Percentiles rank a stretch among this genome's conserved stretches.
Evolutionary conservation across 2,329 filamentous ascomycete species (phyloP).

Genomic region (Raffaelea albimanens): DNA sequence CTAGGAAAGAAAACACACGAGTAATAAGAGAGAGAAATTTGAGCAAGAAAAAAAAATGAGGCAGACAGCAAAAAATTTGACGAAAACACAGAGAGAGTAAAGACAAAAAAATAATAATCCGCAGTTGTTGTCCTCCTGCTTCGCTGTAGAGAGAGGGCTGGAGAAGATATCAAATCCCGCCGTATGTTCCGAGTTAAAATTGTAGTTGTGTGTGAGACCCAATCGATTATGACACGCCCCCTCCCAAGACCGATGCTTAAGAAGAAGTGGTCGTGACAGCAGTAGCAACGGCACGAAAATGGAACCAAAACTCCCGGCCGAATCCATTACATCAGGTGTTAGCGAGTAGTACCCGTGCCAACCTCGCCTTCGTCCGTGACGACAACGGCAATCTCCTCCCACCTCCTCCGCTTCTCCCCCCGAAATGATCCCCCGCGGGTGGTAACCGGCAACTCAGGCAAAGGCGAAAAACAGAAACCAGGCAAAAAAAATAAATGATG

Average conservation of each 20-base stretch:
- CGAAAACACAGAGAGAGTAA: neutral
- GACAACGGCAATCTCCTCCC: constrained; percentile 4
- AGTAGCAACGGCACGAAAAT: constrained; percentile 9
- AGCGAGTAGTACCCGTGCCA: constrained; percentile 5
- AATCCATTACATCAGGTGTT: constrained; percentile 12
- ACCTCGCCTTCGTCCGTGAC: constrained; percentile 3
- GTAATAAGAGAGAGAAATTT: neutral
- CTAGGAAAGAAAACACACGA: neutral
- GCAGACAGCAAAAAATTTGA: neutral
- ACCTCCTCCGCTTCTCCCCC: neutral
- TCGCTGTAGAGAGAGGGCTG: constrained; percentile 5
- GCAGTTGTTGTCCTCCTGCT: constrained; percentile 6
- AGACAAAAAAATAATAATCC: constrained; percentile 3
- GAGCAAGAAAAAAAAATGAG: constrained; percentile 1
- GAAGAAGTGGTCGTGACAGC: neutral
- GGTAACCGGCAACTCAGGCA: constrained; percentile 6
- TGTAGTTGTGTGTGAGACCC: constrained; percentile 8
- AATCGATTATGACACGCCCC: constrained; percentile 10
- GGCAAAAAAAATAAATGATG: neutral
- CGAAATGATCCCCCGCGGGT: neutral
- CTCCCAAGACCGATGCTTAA: neutral
- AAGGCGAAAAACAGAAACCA: constrained; percentile 7
- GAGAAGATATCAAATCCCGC: constrained; percentile 1
- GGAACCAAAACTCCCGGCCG: constrained; percentile 14
- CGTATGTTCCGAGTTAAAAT: constrained; percentile 7